Percentiles rank a stretch among this genome's conserved stretches.
Evolutionary conservation across 352 stramenopile species (phyloP).

Genomic region (Thalassiosira pacifica): DNA sequence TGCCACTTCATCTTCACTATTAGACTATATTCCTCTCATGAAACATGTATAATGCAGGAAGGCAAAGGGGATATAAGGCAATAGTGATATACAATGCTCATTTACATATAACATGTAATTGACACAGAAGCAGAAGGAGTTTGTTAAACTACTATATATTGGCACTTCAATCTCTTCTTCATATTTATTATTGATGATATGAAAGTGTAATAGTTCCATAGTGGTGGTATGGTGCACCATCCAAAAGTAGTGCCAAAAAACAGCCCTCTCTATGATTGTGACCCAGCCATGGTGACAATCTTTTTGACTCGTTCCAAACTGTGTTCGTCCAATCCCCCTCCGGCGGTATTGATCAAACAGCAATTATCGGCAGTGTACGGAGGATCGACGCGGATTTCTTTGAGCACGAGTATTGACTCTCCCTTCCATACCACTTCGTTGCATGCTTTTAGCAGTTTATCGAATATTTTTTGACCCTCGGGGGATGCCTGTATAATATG

Average conservation of each 20-base stretch:
- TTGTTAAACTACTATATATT: too few species aligned
- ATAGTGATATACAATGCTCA: too few species aligned
- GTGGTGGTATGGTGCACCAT: too few species aligned
- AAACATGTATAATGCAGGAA: too few species aligned
- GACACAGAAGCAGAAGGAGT: too few species aligned
- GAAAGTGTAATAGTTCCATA: too few species aligned
- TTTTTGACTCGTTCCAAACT: conserved; percentile 85
- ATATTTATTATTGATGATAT: too few species aligned
- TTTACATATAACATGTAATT: too few species aligned
- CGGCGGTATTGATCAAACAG: conserved; percentile 55
- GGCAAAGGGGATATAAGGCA: too few species aligned
- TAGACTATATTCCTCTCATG: too few species aligned
- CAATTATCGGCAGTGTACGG: conserved; percentile 79
- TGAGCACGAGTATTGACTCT: conserved; percentile 82
- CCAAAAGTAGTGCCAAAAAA: background rate
- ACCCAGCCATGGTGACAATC: conserved; percentile 68
- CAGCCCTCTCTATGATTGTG: conserved; percentile 12
- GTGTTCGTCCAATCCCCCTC: conserved; percentile 60
- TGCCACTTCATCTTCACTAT: too few species aligned
- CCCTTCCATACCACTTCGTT: conserved; percentile 82
- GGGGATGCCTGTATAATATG: conserved; percentile 74
- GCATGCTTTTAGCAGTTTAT: conserved; percentile 85
- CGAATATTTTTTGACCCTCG: conserved; percentile 83
- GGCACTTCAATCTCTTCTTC: too few species aligned
- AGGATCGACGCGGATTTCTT: conserved; percentile 81